phyloP scores from a whole-genome alignment of 176 grass and related monocot genomes.

The Juncus effusus region DNA sequence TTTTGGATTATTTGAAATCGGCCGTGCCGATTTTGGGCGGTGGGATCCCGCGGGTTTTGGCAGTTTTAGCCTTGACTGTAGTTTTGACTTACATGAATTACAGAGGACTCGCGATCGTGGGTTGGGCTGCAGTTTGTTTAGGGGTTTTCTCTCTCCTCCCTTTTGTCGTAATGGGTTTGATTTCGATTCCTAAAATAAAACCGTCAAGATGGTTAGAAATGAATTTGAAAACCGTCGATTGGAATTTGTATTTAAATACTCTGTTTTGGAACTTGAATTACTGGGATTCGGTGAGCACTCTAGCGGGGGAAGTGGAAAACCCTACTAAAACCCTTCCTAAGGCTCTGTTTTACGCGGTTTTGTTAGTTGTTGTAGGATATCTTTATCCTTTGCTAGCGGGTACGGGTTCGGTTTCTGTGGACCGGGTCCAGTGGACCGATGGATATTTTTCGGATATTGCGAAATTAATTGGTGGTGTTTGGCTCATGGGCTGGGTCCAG shows the following conservation, averaged over 20 bases:
- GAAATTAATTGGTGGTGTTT: slow-evolving; percentile 56
- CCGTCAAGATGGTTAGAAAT: slow-evolving; percentile 47
- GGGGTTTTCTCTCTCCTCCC: slow-evolving; percentile 76
- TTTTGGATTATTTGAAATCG: slow-evolving; percentile 85
- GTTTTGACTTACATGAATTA: slow-evolving; percentile 93
- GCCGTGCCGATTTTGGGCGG: slow-evolving; percentile 53
- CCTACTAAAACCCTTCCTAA: slow-evolving; percentile 68
- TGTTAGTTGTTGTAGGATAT: slow-evolving; percentile 60
- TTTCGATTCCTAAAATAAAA: slow-evolving; percentile 57
- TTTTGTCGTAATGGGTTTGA: slow-evolving; percentile 75
- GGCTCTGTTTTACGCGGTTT: slow-evolving; percentile 71
- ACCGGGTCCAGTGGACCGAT: slow-evolving; percentile 62
- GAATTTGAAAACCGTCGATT: slow-evolving; percentile 55
- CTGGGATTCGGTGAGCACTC: slow-evolving; percentile 94
- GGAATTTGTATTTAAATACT: slow-evolving; percentile 85
- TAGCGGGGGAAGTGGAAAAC: slow-evolving; percentile 83
- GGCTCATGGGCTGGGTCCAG: slow-evolving; percentile 68
- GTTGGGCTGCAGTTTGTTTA: slow-evolving; percentile 68
- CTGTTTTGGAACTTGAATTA: slow-evolving; percentile 97
- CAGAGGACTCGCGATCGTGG: slow-evolving; percentile 65
- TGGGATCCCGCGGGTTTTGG: slow-evolving; percentile 52
- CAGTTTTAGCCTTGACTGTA: slow-evolving; percentile 46
- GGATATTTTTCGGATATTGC: slow-evolving; percentile 64
- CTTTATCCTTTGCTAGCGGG: slow-evolving; percentile 69
- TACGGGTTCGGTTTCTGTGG: slow-evolving; percentile 66